Conservation (phyloP, 2,329 filamentous ascomycete genomes). For the Aspergillus bombycis region DNA sequence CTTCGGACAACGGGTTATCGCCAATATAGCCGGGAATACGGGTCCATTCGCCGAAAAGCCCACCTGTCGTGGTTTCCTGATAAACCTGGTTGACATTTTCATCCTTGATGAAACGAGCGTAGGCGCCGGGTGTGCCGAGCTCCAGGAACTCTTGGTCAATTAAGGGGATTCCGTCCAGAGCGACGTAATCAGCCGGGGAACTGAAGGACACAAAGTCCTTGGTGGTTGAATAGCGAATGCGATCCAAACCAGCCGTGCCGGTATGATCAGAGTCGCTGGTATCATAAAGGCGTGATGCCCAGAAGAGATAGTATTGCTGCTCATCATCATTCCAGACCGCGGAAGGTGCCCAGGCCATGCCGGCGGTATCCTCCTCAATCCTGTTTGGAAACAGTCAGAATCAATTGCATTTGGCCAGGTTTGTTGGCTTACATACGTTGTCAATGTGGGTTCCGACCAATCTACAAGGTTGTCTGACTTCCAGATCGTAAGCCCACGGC, state of each 20-base stretch:
- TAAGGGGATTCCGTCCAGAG: not conserved
- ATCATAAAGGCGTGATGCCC: not conserved
- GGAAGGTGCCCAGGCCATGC: not conserved
- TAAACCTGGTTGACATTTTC: not conserved
- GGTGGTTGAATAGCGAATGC: not conserved
- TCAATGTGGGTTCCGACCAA: not conserved
- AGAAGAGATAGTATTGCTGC: not conserved
- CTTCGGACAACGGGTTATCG: not conserved
- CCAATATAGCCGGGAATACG: not conserved
- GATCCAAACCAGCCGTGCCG: not conserved
- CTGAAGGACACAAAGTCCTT: not conserved
- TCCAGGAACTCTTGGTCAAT: not conserved
- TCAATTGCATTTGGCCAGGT: not conserved
- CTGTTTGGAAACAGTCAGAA: not conserved
- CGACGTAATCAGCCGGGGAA: not conserved
- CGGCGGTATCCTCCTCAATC: not conserved
- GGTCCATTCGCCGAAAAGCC: not conserved
- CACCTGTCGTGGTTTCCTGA: not conserved
- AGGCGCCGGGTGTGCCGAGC: not conserved
- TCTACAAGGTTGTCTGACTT: not conserved
- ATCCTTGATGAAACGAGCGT: not conserved
- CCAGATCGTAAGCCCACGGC: not conserved
- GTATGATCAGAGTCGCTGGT: not conserved
- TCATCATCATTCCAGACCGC: not conserved
- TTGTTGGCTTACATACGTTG: not conserved